A percentile compares a stretch with the other conserved stretches of the same genome.
phyloP scores from a whole-genome alignment of 2,329 filamentous ascomycete species.

The Trichoderma hamatum region DNA sequence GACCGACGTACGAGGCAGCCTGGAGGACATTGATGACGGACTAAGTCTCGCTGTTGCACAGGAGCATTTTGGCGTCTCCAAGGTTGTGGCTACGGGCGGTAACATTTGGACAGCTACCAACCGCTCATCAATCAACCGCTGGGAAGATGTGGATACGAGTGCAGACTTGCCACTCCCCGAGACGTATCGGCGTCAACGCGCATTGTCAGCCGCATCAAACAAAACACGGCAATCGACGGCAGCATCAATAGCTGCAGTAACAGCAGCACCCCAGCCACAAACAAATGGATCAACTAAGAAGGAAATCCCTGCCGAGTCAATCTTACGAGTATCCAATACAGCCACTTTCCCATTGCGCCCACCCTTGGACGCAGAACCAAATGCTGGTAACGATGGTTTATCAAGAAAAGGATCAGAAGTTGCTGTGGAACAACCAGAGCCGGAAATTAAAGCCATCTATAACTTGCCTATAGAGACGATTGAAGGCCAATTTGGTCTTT shows the following conservation, averaged over 20 bases:
- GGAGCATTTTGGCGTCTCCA: conserved; percentile 81
- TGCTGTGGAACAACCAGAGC: conserved; percentile 36
- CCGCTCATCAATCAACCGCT: conserved; percentile 89
- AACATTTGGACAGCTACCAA: conserved; percentile 90
- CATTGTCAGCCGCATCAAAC: conserved; percentile 49
- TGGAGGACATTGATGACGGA: conserved; percentile 75
- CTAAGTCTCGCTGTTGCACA: conserved; percentile 88
- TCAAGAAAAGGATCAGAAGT: conserved; percentile 46
- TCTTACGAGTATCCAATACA: conserved; percentile 83
- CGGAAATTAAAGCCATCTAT: conserved; percentile 62
- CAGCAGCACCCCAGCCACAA: conserved; percentile 38
- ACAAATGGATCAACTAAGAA: conserved; percentile 50
- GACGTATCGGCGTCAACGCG: conserved; percentile 52
- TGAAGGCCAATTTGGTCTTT: conserved; percentile 90
- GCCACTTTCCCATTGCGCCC: conserved; percentile 69
- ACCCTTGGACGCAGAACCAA: conserved; percentile 57
- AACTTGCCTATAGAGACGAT: conserved; percentile 77
- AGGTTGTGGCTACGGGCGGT: conserved; percentile 68
- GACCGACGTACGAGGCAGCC: conserved; percentile 79
- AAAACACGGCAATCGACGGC: conserved; percentile 37
- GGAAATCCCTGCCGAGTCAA: conserved; percentile 74
- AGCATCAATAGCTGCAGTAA: neutral
- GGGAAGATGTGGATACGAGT: conserved; percentile 82
- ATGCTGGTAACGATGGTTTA: conserved; percentile 50
- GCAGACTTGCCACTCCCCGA: conserved; percentile 69